Evolutionary conservation across 768 basidiomycete genomes (phyloP), one percentile per base, ranked within the genome.

Genomic region (Amanita molliuscula): DNA sequence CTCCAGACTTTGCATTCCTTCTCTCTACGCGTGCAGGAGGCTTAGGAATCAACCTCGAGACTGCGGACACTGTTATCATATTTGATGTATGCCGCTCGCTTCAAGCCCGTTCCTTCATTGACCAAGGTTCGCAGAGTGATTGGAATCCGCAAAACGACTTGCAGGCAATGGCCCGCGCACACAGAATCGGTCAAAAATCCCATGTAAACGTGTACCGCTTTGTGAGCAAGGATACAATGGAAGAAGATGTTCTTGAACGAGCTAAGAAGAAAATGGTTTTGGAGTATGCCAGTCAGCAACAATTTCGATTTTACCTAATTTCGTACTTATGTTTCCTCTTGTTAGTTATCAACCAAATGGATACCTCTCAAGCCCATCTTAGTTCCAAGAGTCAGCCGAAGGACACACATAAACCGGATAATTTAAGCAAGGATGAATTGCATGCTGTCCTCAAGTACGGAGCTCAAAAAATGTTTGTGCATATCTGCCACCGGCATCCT

Each of bases 231-330:
- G 96, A 97, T 61, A 98, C 95, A 16, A 96, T 98, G 82, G 96
- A 98, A 67, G 96, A 98, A 69, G 96, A 98, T 61, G 88, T 98
- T 16, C 78, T 99, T 41, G 95, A 99, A 69, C 79, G 95, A 46
- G 96, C 96, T 9, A 94, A 94, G 77, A 90, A 92, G 74, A 98
- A 99, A 74, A 98, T 98, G 96, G 92, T 98, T 38, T 73, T 99
- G 55, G 96, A 99, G 66, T 96, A 98, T 73, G 96, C 96, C 37
- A 97, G 94, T 97, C 67, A 63, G 93, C 45, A 52, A 47, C 49
- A 34, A n/a, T 23, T 23, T 26, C 40, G 11, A 29, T 6, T 23
- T 13, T 25, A 25, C 42, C 15, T 11, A 21, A 33, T 3, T 10
- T 18, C 37, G 23, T 8, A 48, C 23, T 48, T 29, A 62, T 59